A percentile compares a stretch with the other conserved stretches of the same genome.
Evolutionary conservation across 495 filamentous ascomycete species (phyloP).

Genomic region (Cenococcum geophilum): DNA sequence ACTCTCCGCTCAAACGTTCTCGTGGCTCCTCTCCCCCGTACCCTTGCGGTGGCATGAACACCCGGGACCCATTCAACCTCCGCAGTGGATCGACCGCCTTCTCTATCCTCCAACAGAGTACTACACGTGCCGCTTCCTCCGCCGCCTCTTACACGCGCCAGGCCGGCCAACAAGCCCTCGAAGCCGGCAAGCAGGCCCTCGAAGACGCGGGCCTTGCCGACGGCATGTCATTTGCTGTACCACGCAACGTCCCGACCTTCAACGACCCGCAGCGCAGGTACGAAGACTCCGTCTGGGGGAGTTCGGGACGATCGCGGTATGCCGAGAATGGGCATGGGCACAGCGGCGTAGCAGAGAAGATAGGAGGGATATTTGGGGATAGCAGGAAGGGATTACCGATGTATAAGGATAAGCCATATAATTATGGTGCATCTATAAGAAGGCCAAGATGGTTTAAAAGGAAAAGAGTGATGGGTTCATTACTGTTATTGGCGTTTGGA

Average conservation of each 20-base stretch:
- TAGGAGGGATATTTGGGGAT: conserved; percentile 49
- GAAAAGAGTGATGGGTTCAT: conserved; percentile 48
- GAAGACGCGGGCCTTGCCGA: conserved; percentile 18
- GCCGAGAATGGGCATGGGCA: conserved; percentile 41
- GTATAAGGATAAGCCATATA: conserved; percentile 98
- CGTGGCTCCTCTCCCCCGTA: background rate
- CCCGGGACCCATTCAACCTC: conserved; percentile 37
- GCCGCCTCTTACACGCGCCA: conserved; percentile 41
- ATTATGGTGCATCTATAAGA: conserved; percentile 52
- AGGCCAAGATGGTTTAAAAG: conserved; percentile 39
- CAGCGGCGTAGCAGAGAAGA: conserved; percentile 39
- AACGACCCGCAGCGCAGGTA: conserved; percentile 58
- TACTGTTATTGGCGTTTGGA: conserved; percentile 47
- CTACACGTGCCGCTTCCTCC: conserved; percentile 13
- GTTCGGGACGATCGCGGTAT: conserved; percentile 42
- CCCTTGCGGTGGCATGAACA: conserved; percentile 31
- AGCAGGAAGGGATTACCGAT: conserved; percentile 65
- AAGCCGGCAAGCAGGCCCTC: conserved; percentile 40
- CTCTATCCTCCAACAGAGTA: conserved; percentile 13
- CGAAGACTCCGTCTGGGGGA: conserved; percentile 56
- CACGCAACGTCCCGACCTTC: conserved; percentile 66
- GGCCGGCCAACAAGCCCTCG: conserved; percentile 38
- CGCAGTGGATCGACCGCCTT: conserved; percentile 24
- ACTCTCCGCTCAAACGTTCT: background rate
- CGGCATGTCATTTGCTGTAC: conserved; percentile 61